phyloP scores from a whole-genome alignment of 208 protist species.

The Naegleria fowleri region DNA sequence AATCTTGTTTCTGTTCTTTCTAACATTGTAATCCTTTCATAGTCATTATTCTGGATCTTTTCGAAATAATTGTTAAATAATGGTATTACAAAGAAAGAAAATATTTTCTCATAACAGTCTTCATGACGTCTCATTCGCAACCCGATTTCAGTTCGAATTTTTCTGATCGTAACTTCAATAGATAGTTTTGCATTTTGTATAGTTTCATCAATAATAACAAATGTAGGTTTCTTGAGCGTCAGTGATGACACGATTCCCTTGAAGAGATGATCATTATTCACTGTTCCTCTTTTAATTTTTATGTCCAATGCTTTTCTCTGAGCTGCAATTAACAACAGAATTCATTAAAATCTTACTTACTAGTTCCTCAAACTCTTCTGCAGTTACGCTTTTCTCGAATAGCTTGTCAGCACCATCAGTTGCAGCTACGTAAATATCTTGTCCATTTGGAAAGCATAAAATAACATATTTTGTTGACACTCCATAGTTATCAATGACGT shows the following conservation, averaged over 20 bases:
- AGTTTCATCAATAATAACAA: background rate
- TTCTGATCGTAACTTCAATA: background rate
- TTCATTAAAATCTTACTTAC: background rate
- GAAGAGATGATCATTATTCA: background rate
- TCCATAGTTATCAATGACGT: too few species aligned
- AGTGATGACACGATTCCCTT: background rate
- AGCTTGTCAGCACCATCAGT: background rate
- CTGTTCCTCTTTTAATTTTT: background rate
- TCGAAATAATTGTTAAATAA: background rate
- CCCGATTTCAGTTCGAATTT: background rate
- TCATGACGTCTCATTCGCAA: background rate
- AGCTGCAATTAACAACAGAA: too few species aligned
- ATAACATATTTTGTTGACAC: background rate
- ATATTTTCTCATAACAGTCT: background rate
- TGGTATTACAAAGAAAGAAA: background rate
- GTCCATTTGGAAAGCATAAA: background rate
- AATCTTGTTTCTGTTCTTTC: background rate
- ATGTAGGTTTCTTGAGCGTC: background rate
- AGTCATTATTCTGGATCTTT: background rate
- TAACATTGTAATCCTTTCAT: background rate
- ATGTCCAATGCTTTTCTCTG: background rate
- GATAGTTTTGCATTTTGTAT: background rate
- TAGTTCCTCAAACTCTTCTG: background rate
- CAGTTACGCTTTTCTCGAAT: background rate
- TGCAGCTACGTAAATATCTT: background rate